Evolutionary conservation across 129 eudicot species (phyloP), one percentile per base, ranked within the genome.

Genomic region (Logfia minima): DNA sequence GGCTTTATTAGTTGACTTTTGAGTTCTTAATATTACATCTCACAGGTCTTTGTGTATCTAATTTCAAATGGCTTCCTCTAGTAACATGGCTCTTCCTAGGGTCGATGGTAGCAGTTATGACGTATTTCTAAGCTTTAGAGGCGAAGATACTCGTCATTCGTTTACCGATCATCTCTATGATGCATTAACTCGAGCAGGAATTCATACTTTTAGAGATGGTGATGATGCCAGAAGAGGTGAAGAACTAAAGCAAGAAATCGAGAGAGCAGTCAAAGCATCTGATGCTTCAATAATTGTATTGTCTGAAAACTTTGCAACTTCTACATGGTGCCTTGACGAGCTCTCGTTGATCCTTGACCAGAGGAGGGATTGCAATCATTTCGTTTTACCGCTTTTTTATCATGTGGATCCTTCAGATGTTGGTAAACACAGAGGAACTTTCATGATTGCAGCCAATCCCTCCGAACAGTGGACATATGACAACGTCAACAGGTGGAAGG

Each of bases 311-410:
- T 70, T 23, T 70, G 61, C 74, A 45, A 70, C 22, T 70, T 70
- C 74, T 3, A 41, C 74, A 2, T 70, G 74, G 74, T 70, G 74
- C 6, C 74, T 70, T 43, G 74, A 70, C 1, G 61, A 70, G 60
- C 60, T 70, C 13, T 4, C 19, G 0, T 45, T 70, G 74, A 70
- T 70, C 10, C 74, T 70, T 3, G 35, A 70, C 21, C 59, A 14
- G 10, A 70, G 60, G 6, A 70, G 74, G 24, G 22, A 70, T 23
- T 5, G 13, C 61, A 45, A 45, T 70, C 74, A 70, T 70, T 70
- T 70, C 3, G 61, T 70, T 13, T 29, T 70, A 61, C 55, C 56
- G 2, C 10, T 52, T 14, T 72, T 55, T 29, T 72, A 72, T 72
- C 31, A 52, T n/a, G 65, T 72, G 0, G 48, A 52, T 53, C 53